phyloP scores from a whole-genome alignment of 2,329 filamentous ascomycete species.

The Beauveria australis region DNA sequence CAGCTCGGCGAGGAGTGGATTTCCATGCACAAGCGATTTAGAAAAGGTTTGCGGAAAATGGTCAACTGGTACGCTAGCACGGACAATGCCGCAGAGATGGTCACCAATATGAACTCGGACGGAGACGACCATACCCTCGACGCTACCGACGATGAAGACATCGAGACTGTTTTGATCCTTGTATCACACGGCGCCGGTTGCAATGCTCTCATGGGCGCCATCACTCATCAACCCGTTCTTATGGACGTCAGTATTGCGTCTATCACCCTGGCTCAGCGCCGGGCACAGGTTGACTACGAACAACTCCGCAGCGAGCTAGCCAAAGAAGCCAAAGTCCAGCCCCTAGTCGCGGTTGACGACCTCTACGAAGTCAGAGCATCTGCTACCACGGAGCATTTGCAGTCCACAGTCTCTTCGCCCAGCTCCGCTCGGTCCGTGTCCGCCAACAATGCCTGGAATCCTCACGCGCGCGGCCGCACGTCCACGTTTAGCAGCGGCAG shows the following conservation, averaged over 20 bases:
- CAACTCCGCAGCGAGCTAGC: conserved; percentile 23
- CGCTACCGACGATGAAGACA: conserved; percentile 38
- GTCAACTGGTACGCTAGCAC: conserved; percentile 71
- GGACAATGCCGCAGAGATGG: conserved; percentile 42
- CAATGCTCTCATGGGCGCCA: conserved; percentile 86
- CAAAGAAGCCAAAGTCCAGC: conserved; percentile 10
- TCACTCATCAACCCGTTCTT: conserved; percentile 85
- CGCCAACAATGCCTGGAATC: conserved; percentile 23
- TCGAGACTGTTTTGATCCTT: conserved; percentile 73
- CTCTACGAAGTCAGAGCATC: conserved; percentile 67
- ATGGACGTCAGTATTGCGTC: conserved; percentile 87
- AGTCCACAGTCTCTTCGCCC: conserved; percentile 31
- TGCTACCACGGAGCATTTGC: conserved; percentile 68
- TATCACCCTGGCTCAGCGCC: conserved; percentile 75
- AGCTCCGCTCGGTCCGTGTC: conserved; percentile 25
- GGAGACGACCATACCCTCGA: conserved; percentile 23
- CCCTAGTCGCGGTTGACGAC: conserved; percentile 42
- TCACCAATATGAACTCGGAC: conserved; percentile 29
- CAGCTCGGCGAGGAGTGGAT: conserved; percentile 92
- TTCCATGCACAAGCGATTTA: conserved; percentile 85
- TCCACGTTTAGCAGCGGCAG: conserved; percentile 19
- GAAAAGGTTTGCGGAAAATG: conserved; percentile 68
- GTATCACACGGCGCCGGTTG: conserved; percentile 94
- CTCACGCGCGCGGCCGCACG: conserved; percentile 28
- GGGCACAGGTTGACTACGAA: conserved; percentile 35